Base-by-base conservation (phyloP, 2,329 filamentous ascomycete species). In the Pseudogymnoascus sp. region DNA sequence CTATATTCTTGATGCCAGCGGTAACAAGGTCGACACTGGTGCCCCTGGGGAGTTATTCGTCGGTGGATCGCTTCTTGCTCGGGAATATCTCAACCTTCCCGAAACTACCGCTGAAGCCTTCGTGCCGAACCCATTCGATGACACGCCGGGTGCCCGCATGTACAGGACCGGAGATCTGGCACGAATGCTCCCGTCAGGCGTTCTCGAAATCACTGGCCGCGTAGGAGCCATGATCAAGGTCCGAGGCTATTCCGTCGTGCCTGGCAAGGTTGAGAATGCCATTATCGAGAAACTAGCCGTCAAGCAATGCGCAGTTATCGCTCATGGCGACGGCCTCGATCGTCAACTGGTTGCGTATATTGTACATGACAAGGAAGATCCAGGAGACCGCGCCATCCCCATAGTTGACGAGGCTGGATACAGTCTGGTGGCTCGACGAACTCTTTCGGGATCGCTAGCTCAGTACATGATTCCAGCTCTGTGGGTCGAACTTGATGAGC, bases 211-310 rank as follows among this genome's bases (percentile, higher is more conserved):
- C 69, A 79, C 94, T 3, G 92, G 92, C 3, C 84, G 92, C 7
- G 88, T 88, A 6, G 92, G 96, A 70, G 91, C 95, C 61, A 92
- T 96, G 74, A 86, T 96, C 66, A 97, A 97, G 72, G 80, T 96
- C 5, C 85, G 92, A 31, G 92, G 92, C 0, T 92, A 96, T 72
- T 82, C 92, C 6, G 80, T 97, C 2, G 92, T 96, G 68, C 89
- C 95, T 67, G 90, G 89, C 0, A 92, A 96, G 45, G 66, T 72
- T 1, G 88, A 92, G 71, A 88, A 85, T 67, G 84, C 85, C 5
- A 89, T 92, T 63, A 78, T 86, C 62, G 83, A 84, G 67, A 80
- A 89, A 66, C 75, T 92, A 33, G 88, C 87, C 11, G 88, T 92
- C 60, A 83, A 82, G 1, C 83, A 86, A 59, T 91, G 89, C 66